Percentiles rank a stretch among this genome's conserved stretches.
These are phyloP conservation scores for Pseudodiploospora longispora DNA, from an alignment of 2,329 filamentous ascomycete species.

Conservation along the genomic window DNA sequence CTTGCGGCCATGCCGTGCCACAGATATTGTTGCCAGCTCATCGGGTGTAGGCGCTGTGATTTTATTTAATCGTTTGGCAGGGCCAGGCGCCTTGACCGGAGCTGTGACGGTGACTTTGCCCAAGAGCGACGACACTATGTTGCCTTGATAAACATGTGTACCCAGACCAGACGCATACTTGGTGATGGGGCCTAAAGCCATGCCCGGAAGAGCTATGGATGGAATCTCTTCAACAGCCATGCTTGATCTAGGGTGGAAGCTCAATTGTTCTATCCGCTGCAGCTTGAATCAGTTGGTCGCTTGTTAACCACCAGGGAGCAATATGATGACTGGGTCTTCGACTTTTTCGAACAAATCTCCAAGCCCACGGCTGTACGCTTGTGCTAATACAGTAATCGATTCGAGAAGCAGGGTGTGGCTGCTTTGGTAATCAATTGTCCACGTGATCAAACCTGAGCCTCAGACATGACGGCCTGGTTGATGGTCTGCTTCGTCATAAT, in stretches of 20 bases:
- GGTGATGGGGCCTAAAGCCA: conserved; percentile 60
- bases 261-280: too few relatives aligned
- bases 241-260: neutral
- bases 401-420: too few relatives aligned
- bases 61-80: conserved; percentile 52
- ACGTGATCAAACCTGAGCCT: too few relatives aligned
- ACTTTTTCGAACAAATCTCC: too few relatives aligned
- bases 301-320: too few relatives aligned
- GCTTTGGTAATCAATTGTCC: too few relatives aligned
- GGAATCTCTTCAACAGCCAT: conserved; percentile 31
- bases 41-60: conserved; percentile 39
- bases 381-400: too few relatives aligned
- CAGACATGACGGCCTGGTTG: too few relatives aligned
- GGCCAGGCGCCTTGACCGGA: conserved; percentile 37
- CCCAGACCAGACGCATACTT: conserved; percentile 70
- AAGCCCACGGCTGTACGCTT: too few relatives aligned
- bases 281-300: too few relatives aligned
- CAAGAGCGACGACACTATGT: conserved; percentile 75
- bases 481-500: too few relatives aligned
- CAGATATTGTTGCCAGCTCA: conserved; percentile 46
- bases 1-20: conserved; percentile 41
- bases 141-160: conserved; percentile 69
- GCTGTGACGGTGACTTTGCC: conserved; percentile 56
- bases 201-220: conserved; percentile 71
- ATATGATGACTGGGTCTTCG: too few relatives aligned